Conservation (phyloP, 1,284 basidiomycete species). For the Apiotrichum gracile region DNA sequence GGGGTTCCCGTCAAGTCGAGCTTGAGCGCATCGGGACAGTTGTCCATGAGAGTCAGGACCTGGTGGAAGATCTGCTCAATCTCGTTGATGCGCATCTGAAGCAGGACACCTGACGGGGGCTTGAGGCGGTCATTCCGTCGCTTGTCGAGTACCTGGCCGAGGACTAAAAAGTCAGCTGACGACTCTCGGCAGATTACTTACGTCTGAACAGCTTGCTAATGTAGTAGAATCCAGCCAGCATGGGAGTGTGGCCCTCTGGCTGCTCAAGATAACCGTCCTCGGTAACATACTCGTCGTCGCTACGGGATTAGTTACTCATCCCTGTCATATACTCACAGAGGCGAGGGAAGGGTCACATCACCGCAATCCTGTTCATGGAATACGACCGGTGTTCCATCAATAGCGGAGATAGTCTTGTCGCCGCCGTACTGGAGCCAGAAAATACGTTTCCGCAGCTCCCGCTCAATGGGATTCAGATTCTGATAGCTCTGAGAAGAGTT, state of each 20-base stretch:
- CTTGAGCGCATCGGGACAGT: slow-evolving; percentile 34
- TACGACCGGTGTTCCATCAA: slow-evolving; percentile 66
- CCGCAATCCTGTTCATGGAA: slow-evolving; percentile 73
- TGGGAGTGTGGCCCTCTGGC: slow-evolving; percentile 70
- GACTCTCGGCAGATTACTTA: slow-evolving; percentile 6
- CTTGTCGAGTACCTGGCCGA: slow-evolving; percentile 36
- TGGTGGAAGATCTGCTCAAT: slow-evolving; percentile 37
- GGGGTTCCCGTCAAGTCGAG: slow-evolving; percentile 22
- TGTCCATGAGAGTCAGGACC: slow-evolving; percentile 38
- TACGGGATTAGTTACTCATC: background rate
- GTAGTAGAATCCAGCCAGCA: slow-evolving; percentile 78
- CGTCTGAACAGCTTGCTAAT: slow-evolving; percentile 66
- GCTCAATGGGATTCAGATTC: slow-evolving; percentile 60
- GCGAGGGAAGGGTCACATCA: slow-evolving; percentile 28
- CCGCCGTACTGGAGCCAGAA: slow-evolving; percentile 84
- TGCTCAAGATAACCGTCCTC: slow-evolving; percentile 70
- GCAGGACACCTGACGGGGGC: slow-evolving; percentile 31
- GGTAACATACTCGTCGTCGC: slow-evolving; percentile 56
- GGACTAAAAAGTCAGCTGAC: slow-evolving; percentile 19
- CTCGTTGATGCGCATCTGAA: slow-evolving; percentile 39
- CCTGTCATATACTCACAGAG: slow-evolving; percentile 22
- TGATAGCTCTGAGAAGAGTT: slow-evolving; percentile 6
- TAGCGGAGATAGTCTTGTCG: slow-evolving; percentile 80
- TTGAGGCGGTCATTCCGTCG: slow-evolving; percentile 29
- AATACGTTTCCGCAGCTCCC: slow-evolving; percentile 68